Conservation (phyloP, 108 stramenopile genomes). For the Fragilaria radians region DNA sequence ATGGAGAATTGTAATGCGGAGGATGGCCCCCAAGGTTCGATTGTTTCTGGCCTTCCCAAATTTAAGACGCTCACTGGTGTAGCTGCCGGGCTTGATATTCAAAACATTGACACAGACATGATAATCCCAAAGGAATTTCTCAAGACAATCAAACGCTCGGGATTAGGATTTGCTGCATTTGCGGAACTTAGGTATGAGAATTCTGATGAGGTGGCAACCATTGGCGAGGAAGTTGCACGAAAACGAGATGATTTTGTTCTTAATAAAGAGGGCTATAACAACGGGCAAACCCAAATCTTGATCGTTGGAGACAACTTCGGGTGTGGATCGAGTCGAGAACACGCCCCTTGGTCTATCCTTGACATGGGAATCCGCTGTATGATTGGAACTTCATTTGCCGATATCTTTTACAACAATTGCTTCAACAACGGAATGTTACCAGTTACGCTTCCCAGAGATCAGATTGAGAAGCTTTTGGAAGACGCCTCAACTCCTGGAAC, state of each 20-base stretch:
- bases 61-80: conserved; percentile 66
- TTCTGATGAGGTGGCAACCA: conserved; percentile 78
- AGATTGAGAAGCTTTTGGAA: conserved; percentile 65
- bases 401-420: conserved; percentile 97
- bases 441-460: conserved; percentile 61
- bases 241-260: conserved; percentile 70
- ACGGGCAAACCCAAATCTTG: conserved; percentile 59
- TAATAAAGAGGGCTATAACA: conserved; percentile 77
- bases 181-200: conserved; percentile 88
- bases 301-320: conserved; percentile 94
- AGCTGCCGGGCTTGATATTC: conserved; percentile 86
- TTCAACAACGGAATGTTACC: conserved; percentile 97
- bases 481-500: conserved; percentile 68
- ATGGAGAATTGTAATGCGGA: conserved; percentile 12
- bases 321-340: conserved; percentile 87
- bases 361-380: conserved; percentile 90
- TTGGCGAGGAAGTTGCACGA: conserved; percentile 77
- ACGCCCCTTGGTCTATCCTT: conserved; percentile 93
- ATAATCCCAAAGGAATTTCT: conserved; percentile 95
- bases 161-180: conserved; percentile 91
- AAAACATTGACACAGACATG: conserved; percentile 96
- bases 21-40: background rate
- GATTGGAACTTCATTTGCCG: conserved; percentile 89
- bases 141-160: conserved; percentile 91
- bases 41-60: conserved; percentile 57